Evolutionary conservation across 2,329 filamentous ascomycete species (phyloP).

Genomic region (Fusarium nisikadoi): DNA sequence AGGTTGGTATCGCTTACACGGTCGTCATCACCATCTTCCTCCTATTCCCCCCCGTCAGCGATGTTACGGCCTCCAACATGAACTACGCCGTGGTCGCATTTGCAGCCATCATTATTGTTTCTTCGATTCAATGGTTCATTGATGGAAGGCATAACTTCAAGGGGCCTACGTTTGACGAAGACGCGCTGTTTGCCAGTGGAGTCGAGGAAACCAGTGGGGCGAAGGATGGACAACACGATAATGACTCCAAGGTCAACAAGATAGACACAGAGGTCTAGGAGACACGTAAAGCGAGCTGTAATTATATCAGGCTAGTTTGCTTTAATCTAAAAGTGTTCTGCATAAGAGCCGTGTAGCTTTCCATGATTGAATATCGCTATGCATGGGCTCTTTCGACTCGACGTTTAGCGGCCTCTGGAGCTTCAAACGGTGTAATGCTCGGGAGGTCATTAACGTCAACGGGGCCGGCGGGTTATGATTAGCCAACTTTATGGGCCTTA

Average conservation of each 20-base stretch:
- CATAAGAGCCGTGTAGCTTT: too few species aligned
- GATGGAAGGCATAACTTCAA: not conserved
- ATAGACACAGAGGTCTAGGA: not conserved
- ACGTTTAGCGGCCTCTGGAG: not conserved
- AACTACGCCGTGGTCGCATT: not conserved
- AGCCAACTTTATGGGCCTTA: fast-evolving
- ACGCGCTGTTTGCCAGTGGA: not conserved
- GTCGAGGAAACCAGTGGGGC: not conserved
- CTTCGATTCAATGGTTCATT: not conserved
- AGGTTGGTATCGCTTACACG: not conserved
- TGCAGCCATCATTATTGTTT: not conserved
- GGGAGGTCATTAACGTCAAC: fast-evolving
- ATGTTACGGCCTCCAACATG: not conserved
- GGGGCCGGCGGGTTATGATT: fast-evolving
- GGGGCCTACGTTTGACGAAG: not conserved
- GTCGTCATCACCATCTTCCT: not conserved
- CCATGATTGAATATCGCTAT: too few species aligned
- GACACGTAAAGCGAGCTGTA: fast-evolving
- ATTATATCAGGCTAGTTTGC: too few species aligned
- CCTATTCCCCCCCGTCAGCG: not conserved
- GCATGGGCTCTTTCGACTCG: too few species aligned
- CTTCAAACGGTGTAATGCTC: not conserved
- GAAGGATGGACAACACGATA: fast-evolving
- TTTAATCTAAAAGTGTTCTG: too few species aligned
- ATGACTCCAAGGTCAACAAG: not conserved